Evolutionary conservation across 2,329 filamentous ascomycete species (phyloP), one percentile per base, ranked within the genome.

Genomic region (Xylariaceae sp.): DNA sequence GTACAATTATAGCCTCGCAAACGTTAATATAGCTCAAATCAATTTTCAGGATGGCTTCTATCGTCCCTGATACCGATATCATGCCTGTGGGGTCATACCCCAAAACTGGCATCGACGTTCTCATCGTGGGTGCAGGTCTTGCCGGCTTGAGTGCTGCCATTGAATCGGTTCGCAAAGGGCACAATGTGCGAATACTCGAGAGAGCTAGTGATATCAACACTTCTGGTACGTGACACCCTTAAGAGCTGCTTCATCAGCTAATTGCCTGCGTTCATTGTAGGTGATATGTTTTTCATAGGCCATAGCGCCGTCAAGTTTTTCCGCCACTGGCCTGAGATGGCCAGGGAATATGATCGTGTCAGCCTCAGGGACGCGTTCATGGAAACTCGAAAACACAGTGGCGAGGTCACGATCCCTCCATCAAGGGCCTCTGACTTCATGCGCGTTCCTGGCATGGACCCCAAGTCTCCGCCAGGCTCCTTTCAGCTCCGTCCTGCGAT

Each of bases 271-370:
- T 26, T n/a, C 32, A 37, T 16, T 3, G 32, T 20, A 56, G 53
- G 53, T n/a, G 57, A 59, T 29, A 47, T 52, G 10, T 47, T 59
- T 12, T 14, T 18, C 10, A 41, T 56, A 20, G 50, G 43, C 19
- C 53, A 50, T 23, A 56, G 50, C 2, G 53, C 43, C n/a, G 20
- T 50, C 19, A 54, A 44, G n/a, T 56, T 50, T 10, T 18, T 59
- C 29, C 49, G 50, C 6, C 18, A 52, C 12, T 59, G 55, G 29
- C 52, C 56, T 0, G 55, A 29, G 16, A 50, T 59, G 48, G 6
- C 52, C 7, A 52, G 52, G 19, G 56, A 59, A n/a, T 59, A 59
- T 16, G 52, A 55, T 1, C 52, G 55, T 3, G 40, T 57, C 10
- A 20, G 29, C 20, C 26, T n/a, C 50, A 57, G 46, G 3, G 7